A percentile compares a stretch with the other conserved stretches of the same genome.
Conservation (phyloP, 169 alveolate genomes). For the Fabrea salina region DNA sequence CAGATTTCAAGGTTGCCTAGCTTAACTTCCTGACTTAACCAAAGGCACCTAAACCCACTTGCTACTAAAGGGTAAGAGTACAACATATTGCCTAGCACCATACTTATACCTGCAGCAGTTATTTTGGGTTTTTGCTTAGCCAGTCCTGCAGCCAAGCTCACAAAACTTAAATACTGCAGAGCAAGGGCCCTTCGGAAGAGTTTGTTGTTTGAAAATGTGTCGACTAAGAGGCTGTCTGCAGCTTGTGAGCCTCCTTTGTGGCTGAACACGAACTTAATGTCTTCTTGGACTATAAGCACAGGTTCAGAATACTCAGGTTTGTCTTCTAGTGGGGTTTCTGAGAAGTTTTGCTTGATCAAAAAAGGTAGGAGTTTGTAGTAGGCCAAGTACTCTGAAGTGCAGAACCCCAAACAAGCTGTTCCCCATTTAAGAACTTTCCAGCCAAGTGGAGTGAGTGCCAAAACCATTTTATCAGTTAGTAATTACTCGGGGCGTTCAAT, state of each 20-base stretch:
- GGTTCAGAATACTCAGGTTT: background rate
- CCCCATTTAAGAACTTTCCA: too few species aligned
- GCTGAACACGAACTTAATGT: background rate
- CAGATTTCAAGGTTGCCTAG: background rate
- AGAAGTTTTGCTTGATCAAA: background rate
- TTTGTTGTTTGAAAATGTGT: slow-evolving; percentile 7
- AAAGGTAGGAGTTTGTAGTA: background rate
- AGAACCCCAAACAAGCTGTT: too few species aligned
- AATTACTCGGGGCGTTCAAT: background rate
- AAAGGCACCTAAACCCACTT: background rate
- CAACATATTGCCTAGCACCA: background rate
- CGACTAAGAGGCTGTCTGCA: background rate
- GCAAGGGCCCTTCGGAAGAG: background rate
- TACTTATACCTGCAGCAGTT: background rate
- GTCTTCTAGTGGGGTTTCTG: background rate
- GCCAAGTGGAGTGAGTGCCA: too few species aligned
- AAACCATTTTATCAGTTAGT: too few species aligned
- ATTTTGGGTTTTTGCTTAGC: background rate
- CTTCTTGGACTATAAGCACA: background rate
- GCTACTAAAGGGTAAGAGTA: background rate
- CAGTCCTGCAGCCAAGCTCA: background rate
- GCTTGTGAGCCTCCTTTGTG: slow-evolving; percentile 25
- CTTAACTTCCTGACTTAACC: background rate
- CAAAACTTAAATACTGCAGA: background rate
- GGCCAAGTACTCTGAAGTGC: background rate